Evolutionary conservation across 495 filamentous ascomycete genomes (phyloP).

Genomic region (Viridothelium virens): DNA sequence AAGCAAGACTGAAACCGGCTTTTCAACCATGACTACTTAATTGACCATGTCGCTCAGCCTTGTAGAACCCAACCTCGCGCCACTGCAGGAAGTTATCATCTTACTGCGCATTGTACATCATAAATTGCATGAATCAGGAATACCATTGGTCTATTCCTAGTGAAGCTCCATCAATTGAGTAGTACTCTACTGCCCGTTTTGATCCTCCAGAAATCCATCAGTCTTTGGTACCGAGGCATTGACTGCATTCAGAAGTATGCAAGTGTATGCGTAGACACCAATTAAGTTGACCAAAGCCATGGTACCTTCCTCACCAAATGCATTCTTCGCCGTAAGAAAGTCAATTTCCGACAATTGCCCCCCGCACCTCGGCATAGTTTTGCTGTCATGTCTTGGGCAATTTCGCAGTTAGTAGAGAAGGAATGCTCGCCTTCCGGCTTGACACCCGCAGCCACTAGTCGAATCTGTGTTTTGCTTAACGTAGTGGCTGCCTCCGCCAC

Average conservation of each 20-base stretch:
- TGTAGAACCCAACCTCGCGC: too few relatives aligned
- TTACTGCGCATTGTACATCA: too few relatives aligned
- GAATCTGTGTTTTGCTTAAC: not conserved
- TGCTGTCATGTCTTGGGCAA: not conserved
- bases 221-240: not conserved
- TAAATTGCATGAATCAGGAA: too few relatives aligned
- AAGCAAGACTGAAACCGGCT: too few relatives aligned
- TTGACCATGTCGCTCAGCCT: too few relatives aligned
- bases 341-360: not conserved
- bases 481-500: not conserved
- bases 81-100: too few relatives aligned
- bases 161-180: not conserved
- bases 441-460: not conserved
- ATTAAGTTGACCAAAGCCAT: not conserved
- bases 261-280: not conserved
- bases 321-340: not conserved
- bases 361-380: not conserved
- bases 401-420: not conserved
- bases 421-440: not conserved
- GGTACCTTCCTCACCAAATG: not conserved
- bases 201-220: not conserved
- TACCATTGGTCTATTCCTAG: too few relatives aligned
- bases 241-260: not conserved
- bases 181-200: not conserved
- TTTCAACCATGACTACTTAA: too few relatives aligned